phyloP scores from a whole-genome alignment of 1,284 basidiomycete species.

The Apiotrichum gracile region DNA sequence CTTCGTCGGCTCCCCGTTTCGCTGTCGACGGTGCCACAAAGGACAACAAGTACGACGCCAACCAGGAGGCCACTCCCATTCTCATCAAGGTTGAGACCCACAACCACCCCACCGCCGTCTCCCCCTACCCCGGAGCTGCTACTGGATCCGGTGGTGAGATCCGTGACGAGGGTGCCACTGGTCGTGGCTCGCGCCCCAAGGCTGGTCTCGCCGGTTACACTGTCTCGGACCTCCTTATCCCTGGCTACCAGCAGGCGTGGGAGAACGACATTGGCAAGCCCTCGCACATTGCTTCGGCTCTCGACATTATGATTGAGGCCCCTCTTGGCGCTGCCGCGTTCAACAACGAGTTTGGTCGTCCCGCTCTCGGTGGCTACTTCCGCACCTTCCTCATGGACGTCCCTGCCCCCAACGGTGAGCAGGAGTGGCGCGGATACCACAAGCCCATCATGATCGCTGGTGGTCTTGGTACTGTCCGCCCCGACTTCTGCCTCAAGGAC shows the following conservation, averaged over 20 bases:
- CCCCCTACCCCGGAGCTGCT: constrained; percentile 93
- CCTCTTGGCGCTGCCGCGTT: constrained; percentile 92
- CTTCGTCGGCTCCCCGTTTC: constrained; percentile 67
- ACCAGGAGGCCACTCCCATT: constrained; percentile 73
- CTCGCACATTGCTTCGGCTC: constrained; percentile 80
- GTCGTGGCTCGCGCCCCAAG: constrained; percentile 91
- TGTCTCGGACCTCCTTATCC: constrained; percentile 88
- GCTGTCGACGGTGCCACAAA: constrained; percentile 48
- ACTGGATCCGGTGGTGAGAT: constrained; percentile 98
- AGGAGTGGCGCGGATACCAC: constrained; percentile 75
- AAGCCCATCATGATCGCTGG: constrained; percentile 99
- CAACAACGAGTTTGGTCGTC: constrained; percentile 98
- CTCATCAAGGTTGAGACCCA: constrained; percentile 99
- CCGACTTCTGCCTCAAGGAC: constrained; percentile 69
- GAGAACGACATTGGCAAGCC: constrained; percentile 82
- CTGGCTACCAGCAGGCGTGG: constrained; percentile 83
- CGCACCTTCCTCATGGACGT: constrained; percentile 78
- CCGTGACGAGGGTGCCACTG: constrained; percentile 94
- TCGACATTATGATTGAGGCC: constrained; percentile 97
- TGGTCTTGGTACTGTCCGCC: constrained; percentile 87
- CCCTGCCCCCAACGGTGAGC: constrained; percentile 54
- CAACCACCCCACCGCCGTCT: constrained; percentile 98
- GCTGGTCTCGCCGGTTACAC: constrained; percentile 92
- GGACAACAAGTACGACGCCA: constrained; percentile 54
- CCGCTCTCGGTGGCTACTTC: constrained; percentile 72